phyloP scores from a whole-genome alignment of 345 rosid genomes.

The Tarenaya hassleriana region DNA sequence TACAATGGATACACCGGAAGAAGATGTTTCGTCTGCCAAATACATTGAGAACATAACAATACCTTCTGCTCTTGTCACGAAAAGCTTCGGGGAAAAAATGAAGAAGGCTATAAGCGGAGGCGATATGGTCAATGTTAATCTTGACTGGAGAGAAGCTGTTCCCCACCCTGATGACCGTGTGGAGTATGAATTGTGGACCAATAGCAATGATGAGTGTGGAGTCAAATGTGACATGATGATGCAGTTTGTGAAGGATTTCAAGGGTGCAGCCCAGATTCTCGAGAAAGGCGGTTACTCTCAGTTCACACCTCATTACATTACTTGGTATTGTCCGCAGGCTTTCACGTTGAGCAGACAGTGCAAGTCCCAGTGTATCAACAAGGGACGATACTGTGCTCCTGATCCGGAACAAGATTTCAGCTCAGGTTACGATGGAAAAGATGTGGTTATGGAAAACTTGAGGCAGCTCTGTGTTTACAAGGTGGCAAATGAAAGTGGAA shows the following conservation, averaged over 20 bases:
- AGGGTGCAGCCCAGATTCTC: conserved; percentile 75
- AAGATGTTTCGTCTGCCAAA: conserved; percentile 50
- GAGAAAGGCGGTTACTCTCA: conserved; percentile 77
- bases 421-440: conserved; percentile 72
- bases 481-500: conserved; percentile 65
- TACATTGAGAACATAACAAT: conserved; percentile 89
- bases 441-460: conserved; percentile 69
- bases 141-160: conserved; percentile 94
- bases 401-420: conserved; percentile 87
- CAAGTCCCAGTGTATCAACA: conserved; percentile 81
- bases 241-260: conserved; percentile 66
- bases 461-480: conserved; percentile 68
- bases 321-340: conserved; percentile 81
- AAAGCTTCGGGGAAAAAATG: conserved; percentile 61
- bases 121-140: conserved; percentile 89
- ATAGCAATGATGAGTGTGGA: conserved; percentile 81
- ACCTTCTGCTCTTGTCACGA: conserved; percentile 90
- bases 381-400: conserved; percentile 79
- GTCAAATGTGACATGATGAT: conserved; percentile 74
- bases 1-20: conserved; percentile 92
- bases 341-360: conserved; percentile 75
- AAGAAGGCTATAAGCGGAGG: conserved; percentile 64
- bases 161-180: conserved; percentile 91
- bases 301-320: conserved; percentile 76
- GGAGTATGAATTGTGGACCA: conserved; percentile 80